Conservation (phyloP, 495 filamentous ascomycete genomes). For the Pyronema domesticum region DNA sequence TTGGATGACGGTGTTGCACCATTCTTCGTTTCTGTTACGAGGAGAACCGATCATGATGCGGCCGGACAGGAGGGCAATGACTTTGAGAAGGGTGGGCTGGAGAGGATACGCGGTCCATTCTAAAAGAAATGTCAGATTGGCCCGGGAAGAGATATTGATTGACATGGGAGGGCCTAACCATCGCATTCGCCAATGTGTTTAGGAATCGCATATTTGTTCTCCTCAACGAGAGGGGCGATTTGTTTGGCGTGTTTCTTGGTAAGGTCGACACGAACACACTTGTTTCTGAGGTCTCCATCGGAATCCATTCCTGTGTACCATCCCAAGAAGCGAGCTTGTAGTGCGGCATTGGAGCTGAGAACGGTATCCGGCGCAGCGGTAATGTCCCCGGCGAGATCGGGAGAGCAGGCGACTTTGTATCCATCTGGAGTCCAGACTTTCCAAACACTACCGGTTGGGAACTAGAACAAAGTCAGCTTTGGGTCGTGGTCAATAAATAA, state of each 20-base stretch:
- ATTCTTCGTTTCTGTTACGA: neutral
- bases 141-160: neutral
- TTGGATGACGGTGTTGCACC: neutral
- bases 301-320: neutral
- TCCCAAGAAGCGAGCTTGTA: neutral
- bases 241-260: neutral
- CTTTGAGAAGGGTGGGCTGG: neutral
- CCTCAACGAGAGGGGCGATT: neutral
- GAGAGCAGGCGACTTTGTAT: neutral
- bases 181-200: neutral
- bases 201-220: neutral
- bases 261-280: neutral
- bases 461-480: neutral
- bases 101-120: neutral
- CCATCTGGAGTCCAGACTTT: neutral
- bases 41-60: neutral
- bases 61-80: neutral
- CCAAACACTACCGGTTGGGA: neutral
- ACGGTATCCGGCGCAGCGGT: neutral
- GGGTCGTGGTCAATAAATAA: neutral
- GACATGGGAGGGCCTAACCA: neutral
- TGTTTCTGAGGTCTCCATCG: neutral
- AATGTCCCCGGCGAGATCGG: neutral
- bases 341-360: neutral
- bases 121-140: neutral